A percentile compares a stretch with the other conserved stretches of the same genome.
Conservation (phyloP, 2,329 filamentous ascomycete genomes). For the Sphaerulina populicola region DNA sequence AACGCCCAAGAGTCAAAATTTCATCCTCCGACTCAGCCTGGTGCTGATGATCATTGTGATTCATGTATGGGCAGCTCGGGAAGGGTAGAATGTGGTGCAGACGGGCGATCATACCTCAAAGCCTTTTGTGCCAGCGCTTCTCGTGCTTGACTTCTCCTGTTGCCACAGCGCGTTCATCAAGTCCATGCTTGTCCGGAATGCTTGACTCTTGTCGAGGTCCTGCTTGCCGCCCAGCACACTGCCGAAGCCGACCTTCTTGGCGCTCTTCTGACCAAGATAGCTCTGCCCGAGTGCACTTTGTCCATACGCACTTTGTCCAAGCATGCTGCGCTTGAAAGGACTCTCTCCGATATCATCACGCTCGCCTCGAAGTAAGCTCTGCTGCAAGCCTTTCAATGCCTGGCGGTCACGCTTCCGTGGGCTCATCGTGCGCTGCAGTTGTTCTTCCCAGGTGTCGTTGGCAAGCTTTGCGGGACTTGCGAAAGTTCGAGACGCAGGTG, state of each 20-base stretch:
- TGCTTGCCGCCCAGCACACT: constrained; percentile 14
- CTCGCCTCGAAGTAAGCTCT: constrained; percentile 43
- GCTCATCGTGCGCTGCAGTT: constrained; percentile 87
- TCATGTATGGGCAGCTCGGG: constrained; percentile 1
- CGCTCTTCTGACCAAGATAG: constrained; percentile 30
- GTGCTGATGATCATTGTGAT: constrained; percentile 5
- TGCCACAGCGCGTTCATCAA: constrained; percentile 92
- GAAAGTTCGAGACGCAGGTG: constrained; percentile 29
- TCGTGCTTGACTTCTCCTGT: constrained; percentile 46
- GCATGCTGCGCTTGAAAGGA: constrained; percentile 52
- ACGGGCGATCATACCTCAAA: constrained; percentile 69
- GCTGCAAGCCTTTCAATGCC: constrained; percentile 59
- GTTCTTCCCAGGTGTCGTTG: constrained; percentile 83
- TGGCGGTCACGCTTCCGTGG: constrained; percentile 84
- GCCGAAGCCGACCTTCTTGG: constrained; percentile 25
- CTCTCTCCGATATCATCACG: constrained; percentile 30
- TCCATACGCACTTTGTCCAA: constrained; percentile 31
- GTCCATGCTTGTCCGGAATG: constrained; percentile 83
- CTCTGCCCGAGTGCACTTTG: constrained; percentile 34
- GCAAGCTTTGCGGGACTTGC: constrained; percentile 49
- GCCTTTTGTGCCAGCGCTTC: constrained; percentile 19
- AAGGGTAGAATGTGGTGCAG: constrained; percentile 3
- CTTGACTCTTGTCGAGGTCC: constrained; percentile 38
- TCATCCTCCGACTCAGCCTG: constrained; percentile 22
- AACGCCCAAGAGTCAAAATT: constrained; percentile 17